Conservation (phyloP, 352 stramenopile species). For the Pythium rishiriense region DNA sequence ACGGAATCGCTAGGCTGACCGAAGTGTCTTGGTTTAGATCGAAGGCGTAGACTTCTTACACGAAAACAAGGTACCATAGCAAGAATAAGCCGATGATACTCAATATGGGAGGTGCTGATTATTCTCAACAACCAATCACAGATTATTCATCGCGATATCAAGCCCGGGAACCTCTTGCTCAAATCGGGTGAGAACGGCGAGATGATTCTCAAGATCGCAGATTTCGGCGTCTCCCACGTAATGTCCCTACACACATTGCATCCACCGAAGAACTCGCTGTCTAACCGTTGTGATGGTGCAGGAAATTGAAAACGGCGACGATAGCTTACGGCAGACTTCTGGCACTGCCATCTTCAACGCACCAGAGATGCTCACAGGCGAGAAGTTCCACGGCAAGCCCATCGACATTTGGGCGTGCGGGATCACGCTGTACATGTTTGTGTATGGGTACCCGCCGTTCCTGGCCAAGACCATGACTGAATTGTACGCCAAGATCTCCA, state of each 20-base stretch:
- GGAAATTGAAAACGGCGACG: conserved; percentile 78
- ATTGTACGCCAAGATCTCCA: conserved; percentile 92
- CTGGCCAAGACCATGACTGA: conserved; percentile 87
- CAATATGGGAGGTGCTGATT: conserved; percentile 6
- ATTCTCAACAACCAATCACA: conserved; percentile 14
- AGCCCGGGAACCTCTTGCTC: conserved; percentile 75
- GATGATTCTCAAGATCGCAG: conserved; percentile 74
- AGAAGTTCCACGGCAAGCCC: conserved; percentile 73
- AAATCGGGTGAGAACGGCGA: conserved; percentile 58
- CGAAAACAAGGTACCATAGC: conserved; percentile 79
- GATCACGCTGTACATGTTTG: conserved; percentile 97
- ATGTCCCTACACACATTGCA: conserved; percentile 24
- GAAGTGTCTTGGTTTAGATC: conserved; percentile 40
- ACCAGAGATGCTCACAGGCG: conserved; percentile 78
- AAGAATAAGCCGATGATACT: too few relatives aligned
- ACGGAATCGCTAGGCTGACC: not conserved
- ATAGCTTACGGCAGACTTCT: conserved; percentile 67
- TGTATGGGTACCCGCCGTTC: conserved; percentile 93
- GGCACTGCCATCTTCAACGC: conserved; percentile 81
- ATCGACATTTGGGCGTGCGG: conserved; percentile 96
- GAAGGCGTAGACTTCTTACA: conserved; percentile 83
- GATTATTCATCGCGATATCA: conserved; percentile 85
- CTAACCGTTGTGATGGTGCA: not conserved
- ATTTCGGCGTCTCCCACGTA: conserved; percentile 83
- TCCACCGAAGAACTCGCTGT: too few relatives aligned